phyloP scores from a whole-genome alignment of 192 early-diverging fungal genomes.

The Gamsiella multidivaricata region DNA sequence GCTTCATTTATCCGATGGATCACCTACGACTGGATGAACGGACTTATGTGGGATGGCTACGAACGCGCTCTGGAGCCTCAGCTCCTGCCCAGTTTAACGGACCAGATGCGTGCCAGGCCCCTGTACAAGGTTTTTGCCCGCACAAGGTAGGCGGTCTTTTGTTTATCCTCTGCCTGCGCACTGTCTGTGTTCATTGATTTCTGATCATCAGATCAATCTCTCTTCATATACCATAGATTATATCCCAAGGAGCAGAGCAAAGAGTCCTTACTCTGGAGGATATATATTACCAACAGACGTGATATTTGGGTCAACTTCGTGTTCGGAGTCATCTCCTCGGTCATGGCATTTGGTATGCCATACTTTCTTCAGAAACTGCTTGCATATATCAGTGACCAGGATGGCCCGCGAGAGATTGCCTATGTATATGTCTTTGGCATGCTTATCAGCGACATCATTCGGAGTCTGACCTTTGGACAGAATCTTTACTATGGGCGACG shows the following conservation, averaged over 20 bases:
- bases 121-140: conserved; percentile 46
- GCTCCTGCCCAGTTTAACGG: conserved; percentile 35
- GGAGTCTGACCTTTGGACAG: conserved; percentile 57
- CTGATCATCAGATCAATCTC: neutral
- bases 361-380: conserved; percentile 60
- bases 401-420: conserved; percentile 52
- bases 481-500: conserved; percentile 64
- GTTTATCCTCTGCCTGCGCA: neutral
- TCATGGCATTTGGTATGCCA: conserved; percentile 61
- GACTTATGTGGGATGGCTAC: conserved; percentile 40
- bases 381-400: conserved; percentile 48
- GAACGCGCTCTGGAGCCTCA: conserved; percentile 34
- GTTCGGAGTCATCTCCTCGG: conserved; percentile 45
- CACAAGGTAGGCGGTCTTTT: conserved; percentile 23
- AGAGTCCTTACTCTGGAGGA: conserved; percentile 36
- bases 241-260: conserved; percentile 8
- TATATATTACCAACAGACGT: conserved; percentile 31
- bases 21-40: conserved; percentile 51
- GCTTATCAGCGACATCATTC: conserved; percentile 52
- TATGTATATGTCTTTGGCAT: conserved; percentile 63
- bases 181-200: no score
- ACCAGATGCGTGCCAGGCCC: conserved; percentile 49
- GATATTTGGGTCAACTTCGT: conserved; percentile 48
- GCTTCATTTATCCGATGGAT: conserved; percentile 48
- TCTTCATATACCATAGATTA: conserved; percentile 2